Conservation (phyloP, 106 monocot genomes). For the Dioscorea zingiberensis region DNA sequence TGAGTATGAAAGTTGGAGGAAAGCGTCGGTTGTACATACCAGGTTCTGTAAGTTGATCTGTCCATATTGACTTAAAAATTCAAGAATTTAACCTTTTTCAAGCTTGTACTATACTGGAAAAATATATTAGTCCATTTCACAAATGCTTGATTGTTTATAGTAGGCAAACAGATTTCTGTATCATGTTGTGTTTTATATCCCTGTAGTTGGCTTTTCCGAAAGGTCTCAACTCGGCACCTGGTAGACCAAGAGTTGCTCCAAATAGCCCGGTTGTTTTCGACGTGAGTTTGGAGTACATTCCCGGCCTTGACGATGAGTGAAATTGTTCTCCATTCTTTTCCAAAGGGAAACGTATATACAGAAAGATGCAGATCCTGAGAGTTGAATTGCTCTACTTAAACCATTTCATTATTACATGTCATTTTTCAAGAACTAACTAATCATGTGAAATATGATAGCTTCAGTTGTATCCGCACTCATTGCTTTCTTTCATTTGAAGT, state of each 20-base stretch:
- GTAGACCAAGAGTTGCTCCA: constrained; percentile 82
- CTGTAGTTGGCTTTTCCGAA: constrained; percentile 83
- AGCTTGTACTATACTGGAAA: no score
- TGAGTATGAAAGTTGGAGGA: constrained; percentile 92
- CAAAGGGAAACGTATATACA: background rate
- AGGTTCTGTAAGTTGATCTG: constrained; percentile 58
- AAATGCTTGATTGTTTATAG: background rate
- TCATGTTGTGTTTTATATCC: background rate
- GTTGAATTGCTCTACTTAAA: background rate
- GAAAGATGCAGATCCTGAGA: background rate
- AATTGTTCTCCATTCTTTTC: background rate
- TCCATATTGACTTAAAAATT: background rate
- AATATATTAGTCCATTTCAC: no score
- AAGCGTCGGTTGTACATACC: constrained; percentile 82
- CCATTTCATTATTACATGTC: background rate
- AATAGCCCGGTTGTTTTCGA: constrained; percentile 91
- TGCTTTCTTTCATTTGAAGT: background rate
- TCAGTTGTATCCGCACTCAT: background rate
- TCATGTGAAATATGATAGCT: no score
- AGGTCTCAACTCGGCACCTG: constrained; percentile 77
- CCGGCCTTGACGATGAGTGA: constrained; percentile 72
- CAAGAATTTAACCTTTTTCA: no score
- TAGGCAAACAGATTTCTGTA: no score
- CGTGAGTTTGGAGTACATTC: constrained; percentile 78
- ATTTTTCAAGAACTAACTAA: background rate